These are phyloP conservation scores for Sphenostylis stenocarpa DNA, from an alignment of 306 rosid genomes.

Conservation along the genomic window DNA sequence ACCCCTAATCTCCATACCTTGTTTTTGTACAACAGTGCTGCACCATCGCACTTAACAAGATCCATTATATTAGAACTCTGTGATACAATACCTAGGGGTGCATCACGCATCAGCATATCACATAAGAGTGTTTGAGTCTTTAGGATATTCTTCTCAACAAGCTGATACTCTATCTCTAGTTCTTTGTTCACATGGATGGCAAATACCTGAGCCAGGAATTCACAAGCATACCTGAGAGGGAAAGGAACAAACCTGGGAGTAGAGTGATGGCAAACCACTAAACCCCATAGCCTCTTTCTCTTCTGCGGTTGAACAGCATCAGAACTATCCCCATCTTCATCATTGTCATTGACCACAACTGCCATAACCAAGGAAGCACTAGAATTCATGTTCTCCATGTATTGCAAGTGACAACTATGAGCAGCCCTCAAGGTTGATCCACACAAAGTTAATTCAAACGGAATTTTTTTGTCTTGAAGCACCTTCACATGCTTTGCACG, in stretches of 20 bases:
- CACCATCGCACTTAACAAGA: constrained; percentile 84
- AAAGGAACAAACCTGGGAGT: constrained; percentile 79
- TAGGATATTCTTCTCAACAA: constrained; percentile 68
- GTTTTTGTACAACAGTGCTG: constrained; percentile 60
- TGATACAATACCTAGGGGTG: constrained; percentile 72
- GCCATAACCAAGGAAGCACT: constrained; percentile 87
- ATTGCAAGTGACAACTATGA: constrained; percentile 73
- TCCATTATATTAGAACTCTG: constrained; percentile 83
- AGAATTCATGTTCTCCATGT: constrained; percentile 77
- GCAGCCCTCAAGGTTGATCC: constrained; percentile 86
- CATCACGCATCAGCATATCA: constrained; percentile 81
- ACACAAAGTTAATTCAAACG: constrained; percentile 65
- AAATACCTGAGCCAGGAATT: constrained; percentile 83
- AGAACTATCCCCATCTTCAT: constrained; percentile 57
- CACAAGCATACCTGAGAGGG: constrained; percentile 92
- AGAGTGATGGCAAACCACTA: constrained; percentile 82
- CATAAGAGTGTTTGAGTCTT: constrained; percentile 79
- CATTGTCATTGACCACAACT: constrained; percentile 76
- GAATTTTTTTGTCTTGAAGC: constrained; percentile 67
- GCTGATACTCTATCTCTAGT: constrained; percentile 66
- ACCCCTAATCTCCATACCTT: constrained; percentile 71
- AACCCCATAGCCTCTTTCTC: constrained; percentile 81
- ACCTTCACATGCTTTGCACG: constrained; percentile 68
- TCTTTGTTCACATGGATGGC: constrained; percentile 83
- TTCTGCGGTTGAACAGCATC: constrained; percentile 61